Evolutionary conservation across 805 yeast species (phyloP).

Genomic region (Candida tallmaniae): DNA sequence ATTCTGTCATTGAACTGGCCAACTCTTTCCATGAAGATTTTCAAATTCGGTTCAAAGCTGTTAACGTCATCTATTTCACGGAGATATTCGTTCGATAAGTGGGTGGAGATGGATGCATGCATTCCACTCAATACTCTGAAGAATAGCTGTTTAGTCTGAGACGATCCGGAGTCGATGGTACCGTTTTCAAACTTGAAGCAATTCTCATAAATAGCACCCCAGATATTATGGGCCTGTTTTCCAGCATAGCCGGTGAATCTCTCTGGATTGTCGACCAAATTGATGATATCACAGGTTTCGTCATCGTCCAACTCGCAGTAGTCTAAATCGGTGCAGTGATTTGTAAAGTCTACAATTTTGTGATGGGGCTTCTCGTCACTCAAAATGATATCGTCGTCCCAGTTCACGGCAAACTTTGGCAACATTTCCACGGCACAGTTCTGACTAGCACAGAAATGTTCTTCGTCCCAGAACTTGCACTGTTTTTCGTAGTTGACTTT

Average conservation of each 20-base stretch:
- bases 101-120: slow-evolving; percentile 95
- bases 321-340: slow-evolving; percentile 46
- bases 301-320: slow-evolving; percentile 67
- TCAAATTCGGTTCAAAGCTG: slow-evolving; percentile 78
- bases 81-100: slow-evolving; percentile 77
- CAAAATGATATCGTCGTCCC: slow-evolving; percentile 21
- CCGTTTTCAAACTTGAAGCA: slow-evolving; percentile 54
- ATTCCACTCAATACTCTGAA: slow-evolving; percentile 85
- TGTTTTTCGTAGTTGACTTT: slow-evolving; percentile 75
- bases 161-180: slow-evolving; percentile 4
- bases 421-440: slow-evolving; percentile 84
- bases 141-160: slow-evolving; percentile 78
- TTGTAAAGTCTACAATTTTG: slow-evolving; percentile 1
- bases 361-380: slow-evolving; percentile 10
- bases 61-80: slow-evolving; percentile 28
- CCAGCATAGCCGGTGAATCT: slow-evolving; percentile 97
- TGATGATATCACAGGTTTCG: slow-evolving; percentile 76
- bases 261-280: slow-evolving; percentile 86
- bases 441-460: slow-evolving; percentile 79
- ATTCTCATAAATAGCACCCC: slow-evolving; percentile 93
- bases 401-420: slow-evolving; percentile 61
- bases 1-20: slow-evolving; percentile 88
- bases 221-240: slow-evolving; percentile 82
- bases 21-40: slow-evolving; percentile 81
- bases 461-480: slow-evolving; percentile 84